phyloP scores from a whole-genome alignment of 371 early-diverging fungal species.

The Zopfochytrium polystomum region DNA sequence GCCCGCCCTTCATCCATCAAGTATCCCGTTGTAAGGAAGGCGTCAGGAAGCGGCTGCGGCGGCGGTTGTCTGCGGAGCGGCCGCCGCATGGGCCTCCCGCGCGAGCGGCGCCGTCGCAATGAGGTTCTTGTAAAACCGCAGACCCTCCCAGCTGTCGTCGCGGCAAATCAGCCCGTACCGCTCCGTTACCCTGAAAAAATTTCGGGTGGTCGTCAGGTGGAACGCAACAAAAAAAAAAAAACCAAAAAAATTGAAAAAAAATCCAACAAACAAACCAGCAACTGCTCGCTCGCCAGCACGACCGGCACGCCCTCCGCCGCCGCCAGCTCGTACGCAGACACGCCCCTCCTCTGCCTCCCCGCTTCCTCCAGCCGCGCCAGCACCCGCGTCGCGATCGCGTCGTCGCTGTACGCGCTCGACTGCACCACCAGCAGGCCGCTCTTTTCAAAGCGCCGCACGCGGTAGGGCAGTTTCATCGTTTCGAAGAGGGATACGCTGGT shows the following conservation, averaged over 20 bases:
- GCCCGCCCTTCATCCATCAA: too few relatives aligned
- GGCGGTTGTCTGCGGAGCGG: too few relatives aligned
- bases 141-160: slow-evolving; percentile 79
- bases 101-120: too few relatives aligned
- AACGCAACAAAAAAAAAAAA: too few relatives aligned
- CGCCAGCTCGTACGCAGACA: slow-evolving; percentile 70
- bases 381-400: slow-evolving; percentile 60
- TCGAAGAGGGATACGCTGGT: slow-evolving; percentile 69
- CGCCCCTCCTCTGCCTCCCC: too few relatives aligned
- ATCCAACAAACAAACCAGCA: slow-evolving; percentile 51
- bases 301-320: slow-evolving; percentile 50
- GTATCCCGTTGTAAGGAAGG: too few relatives aligned
- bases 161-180: slow-evolving; percentile 73
- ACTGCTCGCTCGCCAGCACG: slow-evolving; percentile 61
- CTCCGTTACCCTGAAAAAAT: slow-evolving; percentile 64
- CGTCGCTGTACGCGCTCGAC: slow-evolving; percentile 65
- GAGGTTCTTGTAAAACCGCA: slow-evolving; percentile 77
- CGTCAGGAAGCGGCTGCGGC: too few relatives aligned
- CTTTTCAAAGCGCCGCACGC: slow-evolving; percentile 68
- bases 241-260: background rate
- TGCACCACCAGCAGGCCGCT: slow-evolving; percentile 78
- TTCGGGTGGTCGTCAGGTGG: too few relatives aligned
- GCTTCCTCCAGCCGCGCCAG: too few relatives aligned
- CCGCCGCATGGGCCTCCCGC: too few relatives aligned
- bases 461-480: slow-evolving; percentile 63